Percentiles rank a stretch among this genome's conserved stretches.
Conservation (phyloP, 345 rosid genomes). For the Clausena lansium region DNA sequence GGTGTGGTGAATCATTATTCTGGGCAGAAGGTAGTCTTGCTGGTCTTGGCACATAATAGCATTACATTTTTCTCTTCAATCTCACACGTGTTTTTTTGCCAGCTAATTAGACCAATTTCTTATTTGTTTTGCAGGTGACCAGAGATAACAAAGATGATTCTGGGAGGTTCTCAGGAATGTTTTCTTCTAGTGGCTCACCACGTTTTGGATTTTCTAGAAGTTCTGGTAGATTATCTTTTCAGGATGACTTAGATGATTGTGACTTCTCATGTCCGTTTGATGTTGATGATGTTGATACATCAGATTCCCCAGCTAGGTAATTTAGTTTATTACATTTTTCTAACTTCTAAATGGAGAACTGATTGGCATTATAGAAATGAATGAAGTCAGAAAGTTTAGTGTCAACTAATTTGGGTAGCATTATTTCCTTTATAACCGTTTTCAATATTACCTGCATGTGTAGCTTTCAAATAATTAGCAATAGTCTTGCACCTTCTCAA, state of each 20-base stretch:
- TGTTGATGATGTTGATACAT: slow-evolving; percentile 74
- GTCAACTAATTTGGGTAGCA: not conserved
- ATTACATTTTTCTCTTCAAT: not conserved
- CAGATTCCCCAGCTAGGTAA: slow-evolving; percentile 63
- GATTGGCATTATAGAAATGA: not conserved
- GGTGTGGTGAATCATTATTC: slow-evolving; percentile 53
- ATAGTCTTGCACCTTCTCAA: not conserved
- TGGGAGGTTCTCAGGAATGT: slow-evolving; percentile 78
- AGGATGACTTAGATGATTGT: slow-evolving; percentile 71
- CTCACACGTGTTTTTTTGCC: slow-evolving; percentile 1
- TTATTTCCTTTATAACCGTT: not conserved
- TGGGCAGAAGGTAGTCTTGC: slow-evolving; percentile 56
- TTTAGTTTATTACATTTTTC: slow-evolving; percentile 1
- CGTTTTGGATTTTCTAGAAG: slow-evolving; percentile 75
- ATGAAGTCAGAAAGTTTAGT: not conserved
- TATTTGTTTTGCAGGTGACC: slow-evolving; percentile 40
- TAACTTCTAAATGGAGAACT: not conserved
- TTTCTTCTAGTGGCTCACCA: slow-evolving; percentile 86
- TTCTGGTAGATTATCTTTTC: slow-evolving; percentile 84
- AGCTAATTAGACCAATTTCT: slow-evolving; percentile 12
- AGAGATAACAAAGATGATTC: slow-evolving; percentile 80
- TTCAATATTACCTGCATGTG: slow-evolving; percentile 1
- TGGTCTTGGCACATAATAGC: not conserved
- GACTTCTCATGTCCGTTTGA: slow-evolving; percentile 90
- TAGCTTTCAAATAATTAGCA: not conserved